These are phyloP conservation scores for Cymbopogon flexuosus DNA, from an alignment of 202 grass and related monocot genomes.

Conservation along the genomic window DNA sequence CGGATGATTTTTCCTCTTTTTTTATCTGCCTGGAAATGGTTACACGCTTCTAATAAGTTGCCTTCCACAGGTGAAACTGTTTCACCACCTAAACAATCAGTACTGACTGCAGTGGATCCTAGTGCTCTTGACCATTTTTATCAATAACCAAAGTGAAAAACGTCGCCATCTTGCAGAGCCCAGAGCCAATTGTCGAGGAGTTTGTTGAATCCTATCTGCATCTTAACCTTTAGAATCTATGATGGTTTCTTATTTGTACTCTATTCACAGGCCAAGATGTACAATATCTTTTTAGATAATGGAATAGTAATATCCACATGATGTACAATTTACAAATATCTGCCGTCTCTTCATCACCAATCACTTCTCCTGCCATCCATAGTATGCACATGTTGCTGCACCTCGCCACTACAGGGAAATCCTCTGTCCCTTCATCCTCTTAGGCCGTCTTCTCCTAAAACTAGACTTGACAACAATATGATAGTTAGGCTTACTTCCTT, in stretches of 20 bases:
- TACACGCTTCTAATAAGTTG: constrained; percentile 12
- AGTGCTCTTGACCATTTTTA: constrained; percentile 31
- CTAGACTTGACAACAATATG: constrained; percentile 6
- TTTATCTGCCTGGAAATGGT: constrained; percentile 23
- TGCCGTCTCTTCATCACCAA: constrained; percentile 36
- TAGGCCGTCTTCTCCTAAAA: constrained; percentile 21
- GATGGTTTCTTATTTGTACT: not conserved
- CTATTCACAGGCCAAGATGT: too few relatives aligned
- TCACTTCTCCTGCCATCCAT: constrained; percentile 32
- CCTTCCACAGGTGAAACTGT: constrained; percentile 10
- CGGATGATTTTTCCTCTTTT: not conserved
- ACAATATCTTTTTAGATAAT: not conserved
- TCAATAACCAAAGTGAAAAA: not conserved
- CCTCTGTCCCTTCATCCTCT: constrained; percentile 12
- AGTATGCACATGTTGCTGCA: constrained; percentile 20
- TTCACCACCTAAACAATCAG: constrained; percentile 25
- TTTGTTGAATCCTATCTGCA: constrained; percentile 27
- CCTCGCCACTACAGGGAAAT: constrained; percentile 11
- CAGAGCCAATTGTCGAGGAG: constrained; percentile 5
- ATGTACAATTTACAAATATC: constrained; percentile 17
- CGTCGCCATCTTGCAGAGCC: constrained; percentile 20
- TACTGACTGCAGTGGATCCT: constrained; percentile 29
- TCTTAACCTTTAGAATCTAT: constrained; percentile 22
- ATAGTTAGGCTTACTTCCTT: not conserved
- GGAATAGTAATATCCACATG: not conserved